Evolutionary conservation across 2,329 filamentous ascomycete species (phyloP).

Genomic region (Aspergillus pseudoviridinutans): DNA sequence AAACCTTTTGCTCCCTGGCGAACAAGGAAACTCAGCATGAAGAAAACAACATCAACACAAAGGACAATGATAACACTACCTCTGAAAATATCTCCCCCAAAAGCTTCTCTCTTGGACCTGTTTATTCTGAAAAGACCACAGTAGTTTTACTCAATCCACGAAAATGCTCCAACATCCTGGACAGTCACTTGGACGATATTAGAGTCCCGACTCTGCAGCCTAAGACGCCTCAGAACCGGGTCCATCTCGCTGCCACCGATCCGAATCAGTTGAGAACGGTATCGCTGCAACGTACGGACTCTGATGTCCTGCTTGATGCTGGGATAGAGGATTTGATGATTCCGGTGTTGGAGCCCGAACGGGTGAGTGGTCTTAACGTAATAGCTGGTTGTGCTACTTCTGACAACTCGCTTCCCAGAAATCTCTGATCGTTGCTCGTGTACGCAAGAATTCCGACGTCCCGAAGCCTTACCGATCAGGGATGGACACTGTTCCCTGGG

Average conservation of each 20-base stretch:
- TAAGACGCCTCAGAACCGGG: background rate
- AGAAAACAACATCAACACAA: background rate
- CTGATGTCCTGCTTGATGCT: slow-evolving; percentile 6
- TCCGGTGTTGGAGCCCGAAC: slow-evolving; percentile 10
- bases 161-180: slow-evolving; percentile 8
- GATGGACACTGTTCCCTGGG: slow-evolving; percentile 13
- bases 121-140: background rate
- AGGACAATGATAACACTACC: background rate
- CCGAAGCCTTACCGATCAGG: background rate
- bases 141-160: background rate
- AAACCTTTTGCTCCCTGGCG: background rate
- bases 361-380: slow-evolving; percentile 3
- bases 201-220: slow-evolving; percentile 12
- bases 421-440: background rate
- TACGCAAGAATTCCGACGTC: background rate
- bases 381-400: background rate
- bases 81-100: background rate
- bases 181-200: slow-evolving; percentile 17
- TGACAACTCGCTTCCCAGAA: background rate
- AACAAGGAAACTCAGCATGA: background rate
- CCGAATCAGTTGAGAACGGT: background rate
- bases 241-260: background rate
- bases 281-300: background rate
- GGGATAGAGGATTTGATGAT: slow-evolving; percentile 11
- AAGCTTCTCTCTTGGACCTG: background rate